Base-by-base conservation (phyloP, 257 asterid species). In the Dorcoceras hygrometricum region DNA sequence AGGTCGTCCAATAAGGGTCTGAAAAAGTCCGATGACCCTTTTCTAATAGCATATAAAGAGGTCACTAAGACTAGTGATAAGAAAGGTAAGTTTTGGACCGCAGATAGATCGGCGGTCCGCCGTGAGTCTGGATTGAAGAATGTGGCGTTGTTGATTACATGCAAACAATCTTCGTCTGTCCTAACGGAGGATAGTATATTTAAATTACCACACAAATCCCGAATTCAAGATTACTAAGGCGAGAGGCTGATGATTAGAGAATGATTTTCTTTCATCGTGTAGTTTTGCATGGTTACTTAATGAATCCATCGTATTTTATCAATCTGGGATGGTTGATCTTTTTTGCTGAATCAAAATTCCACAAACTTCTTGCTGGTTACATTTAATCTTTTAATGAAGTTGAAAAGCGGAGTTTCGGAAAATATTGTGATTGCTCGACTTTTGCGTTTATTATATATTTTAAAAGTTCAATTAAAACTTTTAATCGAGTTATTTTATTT, bases 1-100 rank as follows among this genome's bases (percentile, higher is more conserved):
- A 75, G 71, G 46, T 65, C 72, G 1, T 76, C 82, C 0, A 80
- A 57, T 79, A 82, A 75, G 68, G 79, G 81, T 31, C 31, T 60
- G 5, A 78, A 63, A 73, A 83, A 68, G 78, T 74, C 26, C 1
- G 87, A 89, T 22, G 96, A 90, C 62, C 97, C 97, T 6, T 90
- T 90, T 56, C 69, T 82, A 24, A 76, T 79, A 4, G 96, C 97
- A 6, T 77, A 73, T 55, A 79, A 73, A 74, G 91, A 90, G 83
- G 88, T 90, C 36, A 88, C 96, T 0, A 88, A 84, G 81, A 81
- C 12, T 12, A 16, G 85, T 71, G 43, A 62, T 4, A 75, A 51
- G 53, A 81, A 80, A 39, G 82, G 78, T 26, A 77, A 60, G 67
- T 8, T 29, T 23, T 50, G n/a, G 22, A 62, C 71, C 31, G 65